These are phyloP conservation scores for Ambrosia artemisiifolia DNA, from an alignment of 129 eudicot genomes.

Conservation along the genomic window DNA sequence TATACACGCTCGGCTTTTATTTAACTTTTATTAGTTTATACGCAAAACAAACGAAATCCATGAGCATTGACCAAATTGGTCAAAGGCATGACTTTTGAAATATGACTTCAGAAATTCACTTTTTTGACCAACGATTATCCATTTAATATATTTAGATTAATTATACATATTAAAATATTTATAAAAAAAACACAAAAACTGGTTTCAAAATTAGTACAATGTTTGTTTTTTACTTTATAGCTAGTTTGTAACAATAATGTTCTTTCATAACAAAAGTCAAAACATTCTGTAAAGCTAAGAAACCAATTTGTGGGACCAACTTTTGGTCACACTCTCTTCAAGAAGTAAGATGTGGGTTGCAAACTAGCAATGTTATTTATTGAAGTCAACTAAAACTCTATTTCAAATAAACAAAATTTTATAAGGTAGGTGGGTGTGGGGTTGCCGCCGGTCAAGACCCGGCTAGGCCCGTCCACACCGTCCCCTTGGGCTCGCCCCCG, in stretches of 20 bases:
- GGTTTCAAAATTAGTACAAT: no score
- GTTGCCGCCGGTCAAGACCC: no score
- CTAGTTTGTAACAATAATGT: no score
- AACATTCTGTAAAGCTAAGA: background rate
- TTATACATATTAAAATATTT: background rate
- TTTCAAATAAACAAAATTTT: no score
- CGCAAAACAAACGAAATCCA: background rate
- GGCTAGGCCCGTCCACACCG: no score
- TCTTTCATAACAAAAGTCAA: background rate
- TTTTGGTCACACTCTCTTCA: background rate
- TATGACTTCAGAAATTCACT: background rate
- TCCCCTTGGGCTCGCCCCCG: no score
- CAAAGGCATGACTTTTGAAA: conserved; percentile 9
- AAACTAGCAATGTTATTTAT: no score
- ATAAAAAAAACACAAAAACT: background rate
- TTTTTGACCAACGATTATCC: conserved; percentile 9
- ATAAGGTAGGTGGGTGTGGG: no score
- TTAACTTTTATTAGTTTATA: background rate
- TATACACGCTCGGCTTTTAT: background rate
- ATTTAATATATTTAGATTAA: background rate
- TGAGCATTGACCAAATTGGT: conserved; percentile 21
- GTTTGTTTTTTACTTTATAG: no score
- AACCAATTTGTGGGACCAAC: background rate
- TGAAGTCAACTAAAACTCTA: no score
- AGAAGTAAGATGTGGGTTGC: background rate